Conservation (phyloP, 2,329 filamentous ascomycete genomes). For the Beauveria asiatica region DNA sequence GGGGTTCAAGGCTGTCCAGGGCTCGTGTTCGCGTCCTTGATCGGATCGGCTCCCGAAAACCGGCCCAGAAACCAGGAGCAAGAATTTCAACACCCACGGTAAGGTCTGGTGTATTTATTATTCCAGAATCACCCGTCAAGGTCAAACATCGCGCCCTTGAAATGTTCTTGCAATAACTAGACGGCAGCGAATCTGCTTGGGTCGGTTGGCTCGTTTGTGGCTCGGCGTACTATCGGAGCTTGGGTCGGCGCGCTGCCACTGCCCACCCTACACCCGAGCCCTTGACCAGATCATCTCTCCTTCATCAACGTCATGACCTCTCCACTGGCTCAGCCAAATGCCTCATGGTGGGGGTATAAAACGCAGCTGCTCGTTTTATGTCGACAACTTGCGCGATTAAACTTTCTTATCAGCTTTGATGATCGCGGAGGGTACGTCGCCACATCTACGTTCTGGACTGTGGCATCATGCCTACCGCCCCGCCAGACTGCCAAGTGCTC, state of each 20-base stretch:
- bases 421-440: background rate
- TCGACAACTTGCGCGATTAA: background rate
- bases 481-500: constrained; percentile 29
- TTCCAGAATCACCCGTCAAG: background rate
- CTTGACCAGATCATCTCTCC: background rate
- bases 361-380: background rate
- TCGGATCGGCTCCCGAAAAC: background rate
- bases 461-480: background rate
- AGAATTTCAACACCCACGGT: background rate
- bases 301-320: background rate
- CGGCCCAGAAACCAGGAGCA: background rate
- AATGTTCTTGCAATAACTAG: background rate
- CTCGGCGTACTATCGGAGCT: constrained; percentile 4
- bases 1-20: background rate
- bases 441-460: background rate
- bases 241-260: background rate
- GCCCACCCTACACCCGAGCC: background rate
- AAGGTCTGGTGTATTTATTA: background rate
- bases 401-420: background rate
- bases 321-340: background rate
- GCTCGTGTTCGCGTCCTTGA: constrained; percentile 6
- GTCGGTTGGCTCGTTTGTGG: background rate
- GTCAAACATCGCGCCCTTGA: background rate
- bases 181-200: background rate
- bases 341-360: background rate